These are phyloP conservation scores for Thielaviopsis musarum DNA, from an alignment of 2,329 filamentous ascomycete genomes.

Conservation along the genomic window DNA sequence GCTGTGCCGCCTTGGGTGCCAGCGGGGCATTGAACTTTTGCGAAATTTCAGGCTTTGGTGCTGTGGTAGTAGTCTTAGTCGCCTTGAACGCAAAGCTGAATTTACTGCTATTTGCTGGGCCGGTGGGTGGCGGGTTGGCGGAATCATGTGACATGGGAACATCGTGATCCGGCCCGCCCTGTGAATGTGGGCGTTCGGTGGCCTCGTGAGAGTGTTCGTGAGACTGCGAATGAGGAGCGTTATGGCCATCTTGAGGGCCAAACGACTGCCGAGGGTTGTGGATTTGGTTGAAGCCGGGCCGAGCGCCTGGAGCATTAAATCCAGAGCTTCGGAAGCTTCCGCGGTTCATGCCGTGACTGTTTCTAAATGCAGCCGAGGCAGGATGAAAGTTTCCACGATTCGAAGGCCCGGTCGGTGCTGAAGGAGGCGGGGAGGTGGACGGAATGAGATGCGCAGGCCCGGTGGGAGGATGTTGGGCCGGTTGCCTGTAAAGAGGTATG, in stretches of 20 bases:
- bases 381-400: conserved; percentile 1
- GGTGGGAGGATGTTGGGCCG: not conserved
- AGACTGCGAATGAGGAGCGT: not conserved
- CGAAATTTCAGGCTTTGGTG: conserved; percentile 48
- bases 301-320: not conserved
- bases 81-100: conserved; percentile 91
- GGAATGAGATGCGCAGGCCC: conserved; percentile 12
- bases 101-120: conserved; percentile 34
- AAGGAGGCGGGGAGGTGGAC: conserved; percentile 17
- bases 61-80: conserved; percentile 39
- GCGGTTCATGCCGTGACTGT: not conserved
- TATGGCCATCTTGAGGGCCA: not conserved
- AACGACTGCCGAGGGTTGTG: not conserved
- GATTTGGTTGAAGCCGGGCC: not conserved
- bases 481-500: not conserved
- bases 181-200: not conserved
- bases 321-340: not conserved
- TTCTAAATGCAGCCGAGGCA: not conserved
- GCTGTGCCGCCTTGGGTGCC: conserved; percentile 24
- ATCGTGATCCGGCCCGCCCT: not conserved
- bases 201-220: not conserved
- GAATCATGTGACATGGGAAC: not conserved
- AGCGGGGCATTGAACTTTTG: conserved; percentile 45
- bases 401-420: conserved; percentile 18
- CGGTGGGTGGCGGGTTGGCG: conserved; percentile 27